These are phyloP conservation scores for Nicotiana rustica DNA, from an alignment of 305 asterid species.

Conservation along the genomic window DNA sequence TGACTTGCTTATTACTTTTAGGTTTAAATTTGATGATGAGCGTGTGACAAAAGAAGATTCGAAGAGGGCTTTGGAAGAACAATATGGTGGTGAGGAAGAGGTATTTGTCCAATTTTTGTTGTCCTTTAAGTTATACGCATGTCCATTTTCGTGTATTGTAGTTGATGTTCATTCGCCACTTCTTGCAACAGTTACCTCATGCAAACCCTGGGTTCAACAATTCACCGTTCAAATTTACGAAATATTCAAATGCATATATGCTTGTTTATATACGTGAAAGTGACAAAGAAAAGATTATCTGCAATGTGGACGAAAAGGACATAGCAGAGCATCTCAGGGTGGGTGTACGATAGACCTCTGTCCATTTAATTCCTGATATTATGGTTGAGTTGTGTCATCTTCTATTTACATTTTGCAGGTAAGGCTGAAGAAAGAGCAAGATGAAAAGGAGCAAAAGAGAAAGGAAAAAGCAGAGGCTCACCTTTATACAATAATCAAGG, in stretches of 20 bases:
- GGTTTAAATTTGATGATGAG: slow-evolving; percentile 81
- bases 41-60: slow-evolving; percentile 68
- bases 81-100: slow-evolving; percentile 79
- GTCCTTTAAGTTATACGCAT: slow-evolving; percentile 25
- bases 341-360: slow-evolving; percentile 33
- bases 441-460: slow-evolving; percentile 80
- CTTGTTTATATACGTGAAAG: slow-evolving; percentile 75
- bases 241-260: slow-evolving; percentile 72
- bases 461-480: slow-evolving; percentile 89
- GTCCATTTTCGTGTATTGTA: slow-evolving; percentile 27
- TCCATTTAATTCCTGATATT: not conserved
- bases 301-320: slow-evolving; percentile 55
- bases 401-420: slow-evolving; percentile 50
- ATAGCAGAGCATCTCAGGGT: slow-evolving; percentile 74
- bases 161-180: slow-evolving; percentile 9
- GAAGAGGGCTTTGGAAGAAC: slow-evolving; percentile 74
- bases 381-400: slow-evolving; percentile 18
- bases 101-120: slow-evolving; percentile 36
- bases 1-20: slow-evolving; percentile 37
- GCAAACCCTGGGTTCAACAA: slow-evolving; percentile 63
- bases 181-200: slow-evolving; percentile 55
- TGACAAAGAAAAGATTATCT: slow-evolving; percentile 60
- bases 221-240: slow-evolving; percentile 63
- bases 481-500: slow-evolving; percentile 88
- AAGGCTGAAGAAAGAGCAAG: slow-evolving; percentile 83